Evolutionary conservation across 2,329 filamentous ascomycete genomes (phyloP).

Genomic region (Macrophomina pseudophaseolina): DNA sequence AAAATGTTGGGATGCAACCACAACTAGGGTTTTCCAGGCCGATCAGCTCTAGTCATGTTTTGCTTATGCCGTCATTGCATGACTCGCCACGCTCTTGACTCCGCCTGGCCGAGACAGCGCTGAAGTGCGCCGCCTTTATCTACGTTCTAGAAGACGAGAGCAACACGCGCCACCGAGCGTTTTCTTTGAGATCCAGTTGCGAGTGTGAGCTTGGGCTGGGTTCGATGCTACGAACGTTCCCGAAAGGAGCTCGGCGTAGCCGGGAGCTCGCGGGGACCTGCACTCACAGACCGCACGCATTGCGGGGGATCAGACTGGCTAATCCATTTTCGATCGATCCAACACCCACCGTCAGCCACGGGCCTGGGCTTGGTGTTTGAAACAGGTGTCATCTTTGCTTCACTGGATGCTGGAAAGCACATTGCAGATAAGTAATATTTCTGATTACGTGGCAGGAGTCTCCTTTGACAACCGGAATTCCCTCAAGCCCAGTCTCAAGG

Average conservation of each 20-base stretch:
- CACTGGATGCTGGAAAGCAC: neutral
- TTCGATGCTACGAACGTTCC: neutral
- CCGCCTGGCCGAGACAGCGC: slow-evolving; percentile 8
- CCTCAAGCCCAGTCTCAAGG: neutral
- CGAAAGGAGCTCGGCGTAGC: neutral
- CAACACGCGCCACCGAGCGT: too few relatives aligned
- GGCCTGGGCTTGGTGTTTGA: neutral
- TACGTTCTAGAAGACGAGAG: too few relatives aligned
- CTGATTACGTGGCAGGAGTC: neutral
- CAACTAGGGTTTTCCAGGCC: slow-evolving; percentile 26
- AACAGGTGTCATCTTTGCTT: neutral
- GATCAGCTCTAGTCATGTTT: slow-evolving; percentile 12
- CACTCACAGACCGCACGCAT: neutral
- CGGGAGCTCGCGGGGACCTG: neutral
- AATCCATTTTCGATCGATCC: slow-evolving; percentile 1
- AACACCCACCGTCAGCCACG: neutral
- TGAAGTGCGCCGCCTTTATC: neutral
- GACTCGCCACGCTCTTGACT: slow-evolving; percentile 6
- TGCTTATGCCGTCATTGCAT: slow-evolving; percentile 10
- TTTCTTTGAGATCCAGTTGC: neutral
- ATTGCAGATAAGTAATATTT: neutral
- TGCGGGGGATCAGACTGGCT: slow-evolving; percentile 19
- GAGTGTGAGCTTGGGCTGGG: too few relatives aligned
- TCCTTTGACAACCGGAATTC: slow-evolving; percentile 11
- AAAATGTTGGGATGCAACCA: slow-evolving; percentile 28